Evolutionary conservation across 768 basidiomycete species (phyloP).

Genomic region (Hemileccinum impolitum): DNA sequence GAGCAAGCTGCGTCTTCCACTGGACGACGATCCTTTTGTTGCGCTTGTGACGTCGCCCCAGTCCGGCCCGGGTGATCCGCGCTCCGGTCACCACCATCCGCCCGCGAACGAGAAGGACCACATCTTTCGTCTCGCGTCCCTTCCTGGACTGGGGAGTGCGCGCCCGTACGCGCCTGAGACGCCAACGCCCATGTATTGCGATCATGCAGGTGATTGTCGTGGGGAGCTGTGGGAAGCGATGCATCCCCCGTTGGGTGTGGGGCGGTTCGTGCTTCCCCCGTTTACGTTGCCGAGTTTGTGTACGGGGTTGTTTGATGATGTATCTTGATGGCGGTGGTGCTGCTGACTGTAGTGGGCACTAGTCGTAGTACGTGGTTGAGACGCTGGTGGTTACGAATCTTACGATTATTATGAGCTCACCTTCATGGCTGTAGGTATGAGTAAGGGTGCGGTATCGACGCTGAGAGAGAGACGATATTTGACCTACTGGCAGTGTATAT

Average conservation of each 20-base stretch:
- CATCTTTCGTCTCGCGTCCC: slow-evolving; percentile 15
- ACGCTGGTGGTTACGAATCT: too few species aligned
- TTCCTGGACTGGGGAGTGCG: background rate
- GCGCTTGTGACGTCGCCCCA: background rate
- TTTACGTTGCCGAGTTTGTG: slow-evolving; percentile 22
- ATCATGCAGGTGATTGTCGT: slow-evolving; percentile 22
- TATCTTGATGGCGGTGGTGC: background rate
- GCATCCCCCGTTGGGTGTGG: slow-evolving; percentile 22
- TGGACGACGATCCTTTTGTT: slow-evolving; percentile 21
- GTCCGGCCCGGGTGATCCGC: too few species aligned
- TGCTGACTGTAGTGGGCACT: too few species aligned
- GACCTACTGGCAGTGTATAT: too few species aligned
- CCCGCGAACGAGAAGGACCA: background rate
- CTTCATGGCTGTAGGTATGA: too few species aligned
- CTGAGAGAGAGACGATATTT: too few species aligned
- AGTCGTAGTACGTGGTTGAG: too few species aligned
- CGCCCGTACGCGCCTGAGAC: slow-evolving; percentile 18
- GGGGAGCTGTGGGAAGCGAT: slow-evolving; percentile 25
- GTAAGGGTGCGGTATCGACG: too few species aligned
- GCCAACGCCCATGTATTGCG: slow-evolving; percentile 25
- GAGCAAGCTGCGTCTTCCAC: background rate
- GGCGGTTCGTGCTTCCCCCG: slow-evolving; percentile 19
- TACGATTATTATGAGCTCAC: too few species aligned
- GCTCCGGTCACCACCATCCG: too few species aligned
- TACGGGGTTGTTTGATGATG: slow-evolving; percentile 10